Evolutionary conservation across 495 filamentous ascomycete genomes (phyloP).

Genomic region (Chaetomium fimeti): DNA sequence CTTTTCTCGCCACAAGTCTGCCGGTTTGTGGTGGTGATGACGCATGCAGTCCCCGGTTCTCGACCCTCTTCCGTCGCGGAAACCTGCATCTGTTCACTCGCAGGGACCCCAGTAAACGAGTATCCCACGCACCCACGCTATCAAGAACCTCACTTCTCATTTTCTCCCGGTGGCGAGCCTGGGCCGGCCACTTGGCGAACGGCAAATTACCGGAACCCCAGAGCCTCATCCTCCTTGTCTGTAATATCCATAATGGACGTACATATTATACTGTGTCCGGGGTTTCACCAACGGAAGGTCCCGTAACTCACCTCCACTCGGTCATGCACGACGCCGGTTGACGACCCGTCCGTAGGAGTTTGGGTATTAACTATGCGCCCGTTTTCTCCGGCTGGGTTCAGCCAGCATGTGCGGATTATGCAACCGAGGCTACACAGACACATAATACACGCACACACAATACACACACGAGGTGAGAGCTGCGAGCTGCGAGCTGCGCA

Average conservation of each 20-base stretch:
- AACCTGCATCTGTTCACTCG: neutral
- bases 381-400: neutral
- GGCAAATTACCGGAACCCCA: slow-evolving; percentile 34
- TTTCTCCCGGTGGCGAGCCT: slow-evolving; percentile 18
- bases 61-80: neutral
- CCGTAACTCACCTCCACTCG: neutral
- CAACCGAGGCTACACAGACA: too few relatives aligned
- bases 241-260: too few relatives aligned
- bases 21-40: neutral
- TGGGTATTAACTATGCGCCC: neutral
- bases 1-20: too few relatives aligned
- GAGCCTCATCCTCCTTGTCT: slow-evolving; percentile 16
- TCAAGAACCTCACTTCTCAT: slow-evolving; percentile 8
- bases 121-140: neutral
- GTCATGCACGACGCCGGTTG: neutral
- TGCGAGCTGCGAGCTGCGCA: neutral
- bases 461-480: neutral
- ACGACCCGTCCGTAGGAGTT: neutral
- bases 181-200: slow-evolving; percentile 33
- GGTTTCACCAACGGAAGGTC: slow-evolving; percentile 5
- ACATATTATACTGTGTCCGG: neutral
- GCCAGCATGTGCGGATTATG: slow-evolving; percentile 5
- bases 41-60: neutral
- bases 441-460: neutral
- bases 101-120: neutral